These are phyloP conservation scores for Colletotrichum sp. DNA, from an alignment of 2,329 filamentous ascomycete species.

Conservation along the genomic window DNA sequence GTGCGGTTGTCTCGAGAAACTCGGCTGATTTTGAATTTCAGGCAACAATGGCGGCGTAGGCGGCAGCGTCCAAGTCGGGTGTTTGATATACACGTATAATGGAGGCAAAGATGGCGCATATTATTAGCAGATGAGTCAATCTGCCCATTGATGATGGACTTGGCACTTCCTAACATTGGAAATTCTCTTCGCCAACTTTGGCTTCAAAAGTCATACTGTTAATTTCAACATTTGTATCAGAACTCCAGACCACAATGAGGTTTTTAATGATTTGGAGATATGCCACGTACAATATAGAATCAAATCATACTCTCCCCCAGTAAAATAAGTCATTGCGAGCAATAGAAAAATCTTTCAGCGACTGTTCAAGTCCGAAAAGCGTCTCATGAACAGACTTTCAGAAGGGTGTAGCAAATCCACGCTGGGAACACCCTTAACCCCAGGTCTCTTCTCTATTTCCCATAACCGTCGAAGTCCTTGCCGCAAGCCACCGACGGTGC, in stretches of 20 bases:
- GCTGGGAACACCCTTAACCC: not conserved
- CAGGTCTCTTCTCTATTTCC: not conserved
- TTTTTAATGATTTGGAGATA: not conserved
- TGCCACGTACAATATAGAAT: not conserved
- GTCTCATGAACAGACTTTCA: not conserved
- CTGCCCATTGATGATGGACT: not conserved
- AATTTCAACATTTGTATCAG: not conserved
- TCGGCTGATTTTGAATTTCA: not conserved
- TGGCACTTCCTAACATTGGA: not conserved
- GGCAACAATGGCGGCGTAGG: not conserved
- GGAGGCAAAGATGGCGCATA: not conserved
- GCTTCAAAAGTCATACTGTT: not conserved
- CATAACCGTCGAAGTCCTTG: not conserved
- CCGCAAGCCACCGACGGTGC: not conserved
- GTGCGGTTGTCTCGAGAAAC: not conserved
- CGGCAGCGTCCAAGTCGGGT: not conserved
- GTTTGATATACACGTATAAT: not conserved
- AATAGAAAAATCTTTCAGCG: not conserved
- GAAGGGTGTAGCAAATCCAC: not conserved
- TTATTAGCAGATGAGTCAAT: not conserved
- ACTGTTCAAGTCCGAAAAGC: not conserved
- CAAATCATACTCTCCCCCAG: not conserved
- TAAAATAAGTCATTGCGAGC: not conserved
- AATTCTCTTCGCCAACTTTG: not conserved
- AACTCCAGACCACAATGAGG: not conserved